A percentile compares a stretch with the other conserved stretches of the same genome.
phyloP scores from a whole-genome alignment of 2,329 filamentous ascomycete species.

The Zymoseptoria ardabiliae region DNA sequence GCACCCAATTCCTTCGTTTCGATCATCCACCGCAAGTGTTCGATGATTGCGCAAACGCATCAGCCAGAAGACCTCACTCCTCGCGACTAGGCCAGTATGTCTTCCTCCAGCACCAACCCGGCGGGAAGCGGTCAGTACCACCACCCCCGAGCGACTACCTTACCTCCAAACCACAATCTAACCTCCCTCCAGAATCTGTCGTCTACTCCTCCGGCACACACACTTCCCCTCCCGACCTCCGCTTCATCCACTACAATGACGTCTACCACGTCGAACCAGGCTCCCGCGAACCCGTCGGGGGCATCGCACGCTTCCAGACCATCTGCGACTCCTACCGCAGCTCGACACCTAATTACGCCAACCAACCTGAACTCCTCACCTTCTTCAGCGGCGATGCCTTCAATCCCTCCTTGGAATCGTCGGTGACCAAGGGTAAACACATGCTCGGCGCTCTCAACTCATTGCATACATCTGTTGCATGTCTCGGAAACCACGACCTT shows the following conservation, averaged over 20 bases:
- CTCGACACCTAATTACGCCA: constrained; percentile 48
- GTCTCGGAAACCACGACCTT: constrained; percentile 85
- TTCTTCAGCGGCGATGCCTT: constrained; percentile 91
- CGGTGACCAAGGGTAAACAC: constrained; percentile 79
- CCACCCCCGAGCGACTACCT: no score
- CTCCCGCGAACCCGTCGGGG: constrained; percentile 76
- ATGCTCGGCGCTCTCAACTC: constrained; percentile 82
- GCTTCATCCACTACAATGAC: constrained; percentile 88
- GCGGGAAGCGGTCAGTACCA: neutral
- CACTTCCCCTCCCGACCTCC: constrained; percentile 54
- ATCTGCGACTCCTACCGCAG: constrained; percentile 62
- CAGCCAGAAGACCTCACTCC: neutral
- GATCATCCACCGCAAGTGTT: no score
- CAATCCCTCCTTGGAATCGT: constrained; percentile 83
- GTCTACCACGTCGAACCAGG: constrained; percentile 78
- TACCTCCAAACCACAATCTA: neutral
- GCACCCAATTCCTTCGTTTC: neutral
- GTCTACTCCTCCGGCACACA: constrained; percentile 15
- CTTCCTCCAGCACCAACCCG: neutral
- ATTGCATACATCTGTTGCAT: constrained; percentile 71
- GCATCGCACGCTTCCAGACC: constrained; percentile 71
- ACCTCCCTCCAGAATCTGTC: constrained; percentile 14
- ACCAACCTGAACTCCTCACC: constrained; percentile 61
- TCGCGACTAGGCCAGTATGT: neutral
- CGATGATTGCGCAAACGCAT: neutral